Base-by-base conservation (phyloP, 352 stramenopile genomes). In the Pythium myriotylum region DNA sequence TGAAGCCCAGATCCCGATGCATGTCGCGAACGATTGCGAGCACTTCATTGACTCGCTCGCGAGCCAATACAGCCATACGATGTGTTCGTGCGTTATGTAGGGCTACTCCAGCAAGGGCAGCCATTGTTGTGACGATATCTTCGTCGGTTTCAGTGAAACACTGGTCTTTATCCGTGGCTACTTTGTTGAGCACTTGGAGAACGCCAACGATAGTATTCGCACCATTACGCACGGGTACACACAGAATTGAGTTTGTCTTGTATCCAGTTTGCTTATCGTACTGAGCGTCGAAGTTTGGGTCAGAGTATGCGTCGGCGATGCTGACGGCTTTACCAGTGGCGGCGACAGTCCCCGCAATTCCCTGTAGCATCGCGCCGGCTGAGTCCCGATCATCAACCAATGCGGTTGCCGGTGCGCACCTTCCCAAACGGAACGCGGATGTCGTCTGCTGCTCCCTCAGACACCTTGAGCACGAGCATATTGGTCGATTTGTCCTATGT, bases 211-310 rank as follows among this genome's bases (percentile, higher is more conserved):
- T 89, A 10, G 81, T 78, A 60, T 91, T 88, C 42, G 77, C 65
- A 6, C 81, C 76, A 26, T 94, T 89, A 37, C 80, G 80, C 2
- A 97, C 84, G 0, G 96, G 96, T 10, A 95, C 79, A 24, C 88
- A 97, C n/a, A 99, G 70, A 56, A 98, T 92, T 29, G 81, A 95
- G 27, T 77, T 81, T 14, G 96, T 98, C 40, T 87, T 79, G 68
- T 97, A 98, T 3, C 93, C 94, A 12, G 91, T 98, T 52, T 91
- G 74, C 42, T 92, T 74, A 51, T 98, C 94, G 63, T 98, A 96
- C 27, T 95, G 79, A 48, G 77, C 79, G 59, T 98, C 92, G 64
- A 99, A 99, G 52, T 91, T 90, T 1, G 83, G 67, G 55, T 98
- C 93, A n/a, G 91, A 65, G 64, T 98, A 98, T 1, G 93, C 95